Conservation (phyloP, 2,329 filamentous ascomycete species). For the Cordyceps pruinosa region DNA sequence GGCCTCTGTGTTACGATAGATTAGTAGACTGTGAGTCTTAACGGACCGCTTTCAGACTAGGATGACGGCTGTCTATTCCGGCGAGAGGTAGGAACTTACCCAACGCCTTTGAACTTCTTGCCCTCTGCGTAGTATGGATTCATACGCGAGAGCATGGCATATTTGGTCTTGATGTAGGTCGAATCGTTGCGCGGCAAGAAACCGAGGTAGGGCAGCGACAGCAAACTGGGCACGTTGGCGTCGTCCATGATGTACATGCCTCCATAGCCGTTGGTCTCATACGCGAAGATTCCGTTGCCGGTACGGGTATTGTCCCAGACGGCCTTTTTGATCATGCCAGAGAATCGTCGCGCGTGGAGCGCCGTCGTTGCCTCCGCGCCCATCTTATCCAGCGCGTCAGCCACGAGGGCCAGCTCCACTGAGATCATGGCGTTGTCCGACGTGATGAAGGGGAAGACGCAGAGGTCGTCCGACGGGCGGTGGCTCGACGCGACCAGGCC, state of each 20-base stretch:
- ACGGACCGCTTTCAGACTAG: no score
- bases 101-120: constrained; percentile 20
- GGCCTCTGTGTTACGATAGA: constrained; percentile 37
- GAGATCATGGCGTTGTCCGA: constrained; percentile 33
- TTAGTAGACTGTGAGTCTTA: no score
- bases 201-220: constrained; percentile 58
- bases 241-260: constrained; percentile 62
- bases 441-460: constrained; percentile 56
- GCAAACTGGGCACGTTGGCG: constrained; percentile 61
- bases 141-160: constrained; percentile 65
- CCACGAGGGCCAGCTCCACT: constrained; percentile 48
- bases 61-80: neutral
- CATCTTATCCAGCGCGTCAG: constrained; percentile 57
- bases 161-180: constrained; percentile 71
- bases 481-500: constrained; percentile 75
- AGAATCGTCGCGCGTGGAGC: constrained; percentile 30
- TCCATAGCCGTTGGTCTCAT: constrained; percentile 70
- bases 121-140: constrained; percentile 64
- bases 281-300: constrained; percentile 62
- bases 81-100: constrained; percentile 15
- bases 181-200: constrained; percentile 52
- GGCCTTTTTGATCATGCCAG: constrained; percentile 62
- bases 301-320: constrained; percentile 42
- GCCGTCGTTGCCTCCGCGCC: constrained; percentile 62
- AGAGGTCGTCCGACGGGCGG: constrained; percentile 76